These are phyloP conservation scores for Spirogloea muscicola DNA, from an alignment of 139 green algal species.

Conservation along the genomic window DNA sequence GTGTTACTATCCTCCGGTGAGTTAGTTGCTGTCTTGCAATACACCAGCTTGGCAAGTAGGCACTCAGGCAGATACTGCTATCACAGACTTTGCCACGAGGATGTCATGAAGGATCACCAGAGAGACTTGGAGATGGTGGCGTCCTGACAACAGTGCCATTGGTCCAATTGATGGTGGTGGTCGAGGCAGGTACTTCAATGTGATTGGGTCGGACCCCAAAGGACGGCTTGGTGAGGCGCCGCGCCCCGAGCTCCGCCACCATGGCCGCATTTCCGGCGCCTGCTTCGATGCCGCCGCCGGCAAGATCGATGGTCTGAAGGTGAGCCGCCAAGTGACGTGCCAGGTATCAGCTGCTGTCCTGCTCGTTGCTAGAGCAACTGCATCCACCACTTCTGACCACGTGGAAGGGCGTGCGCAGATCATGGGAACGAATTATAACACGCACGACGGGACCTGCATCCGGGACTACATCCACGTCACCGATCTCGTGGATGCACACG, in stretches of 20 bases:
- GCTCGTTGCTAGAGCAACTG: neutral
- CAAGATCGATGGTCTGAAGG: conserved; percentile 47
- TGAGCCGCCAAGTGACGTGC: conserved; percentile 24
- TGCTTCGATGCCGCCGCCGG: conserved; percentile 71
- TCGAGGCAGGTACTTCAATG: conserved; percentile 75
- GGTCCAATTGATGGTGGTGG: too few relatives aligned
- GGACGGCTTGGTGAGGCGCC: conserved; percentile 67
- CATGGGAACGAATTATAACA: conserved; percentile 48
- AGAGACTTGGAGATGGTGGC: too few relatives aligned
- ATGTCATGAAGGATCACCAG: too few relatives aligned
- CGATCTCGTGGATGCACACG: conserved; percentile 68
- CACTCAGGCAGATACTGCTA: too few relatives aligned
- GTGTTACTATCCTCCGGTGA: conserved; percentile 61
- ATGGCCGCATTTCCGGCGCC: conserved; percentile 64
- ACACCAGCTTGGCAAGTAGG: too few relatives aligned
- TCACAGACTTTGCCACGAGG: too few relatives aligned
- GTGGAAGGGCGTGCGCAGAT: conserved; percentile 22
- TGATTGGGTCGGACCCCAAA: conserved; percentile 66
- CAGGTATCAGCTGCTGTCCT: neutral
- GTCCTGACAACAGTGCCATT: too few relatives aligned
- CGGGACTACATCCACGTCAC: conserved; percentile 74
- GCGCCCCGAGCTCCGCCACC: conserved; percentile 53
- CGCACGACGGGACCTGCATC: conserved; percentile 54
- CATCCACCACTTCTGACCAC: neutral
- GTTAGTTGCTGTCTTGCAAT: too few relatives aligned